phyloP scores from a whole-genome alignment of 176 grass and related monocot species.

The Cymbopogon citratus region DNA sequence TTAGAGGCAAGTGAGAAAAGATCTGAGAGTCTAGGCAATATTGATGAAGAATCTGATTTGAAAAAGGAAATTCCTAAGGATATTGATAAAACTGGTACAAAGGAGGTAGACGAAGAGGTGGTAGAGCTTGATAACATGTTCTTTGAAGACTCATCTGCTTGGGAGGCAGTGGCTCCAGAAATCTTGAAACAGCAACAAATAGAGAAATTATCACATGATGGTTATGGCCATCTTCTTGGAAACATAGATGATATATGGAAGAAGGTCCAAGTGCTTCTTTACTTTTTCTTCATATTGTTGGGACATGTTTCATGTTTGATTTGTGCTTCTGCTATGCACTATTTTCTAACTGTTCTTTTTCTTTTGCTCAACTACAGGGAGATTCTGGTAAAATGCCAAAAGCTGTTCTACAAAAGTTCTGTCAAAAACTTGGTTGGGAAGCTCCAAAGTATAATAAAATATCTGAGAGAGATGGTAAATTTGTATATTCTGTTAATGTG shows the following conservation, averaged over 20 bases:
- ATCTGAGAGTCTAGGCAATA: slow-evolving; percentile 25
- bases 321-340: slow-evolving; percentile 19
- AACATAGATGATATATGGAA: slow-evolving; percentile 97
- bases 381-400: slow-evolving; percentile 74
- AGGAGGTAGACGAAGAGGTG: slow-evolving; percentile 62
- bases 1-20: slow-evolving; percentile 29
- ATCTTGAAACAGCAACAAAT: slow-evolving; percentile 51
- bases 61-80: slow-evolving; percentile 27
- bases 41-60: slow-evolving; percentile 39
- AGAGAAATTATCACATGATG: slow-evolving; percentile 58
- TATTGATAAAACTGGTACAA: slow-evolving; percentile 29
- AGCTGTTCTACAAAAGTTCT: slow-evolving; percentile 76
- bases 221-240: slow-evolving; percentile 71
- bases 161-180: slow-evolving; percentile 24
- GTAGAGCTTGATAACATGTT: slow-evolving; percentile 73
- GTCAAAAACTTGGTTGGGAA: slow-evolving; percentile 96
- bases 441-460: slow-evolving; percentile 80
- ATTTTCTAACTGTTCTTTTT: slow-evolving; percentile 19
- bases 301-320: slow-evolving; percentile 14
- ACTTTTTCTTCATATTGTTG: background rate
- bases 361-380: slow-evolving; percentile 41
- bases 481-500: slow-evolving; percentile 81
- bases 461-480: slow-evolving; percentile 75
- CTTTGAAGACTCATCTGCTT: slow-evolving; percentile 64
- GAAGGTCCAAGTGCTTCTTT: slow-evolving; percentile 38